Evolutionary conservation across 495 filamentous ascomycete species (phyloP), one percentile per base, ranked within the genome.

Genomic region (Xanthoparmelia taractica): DNA sequence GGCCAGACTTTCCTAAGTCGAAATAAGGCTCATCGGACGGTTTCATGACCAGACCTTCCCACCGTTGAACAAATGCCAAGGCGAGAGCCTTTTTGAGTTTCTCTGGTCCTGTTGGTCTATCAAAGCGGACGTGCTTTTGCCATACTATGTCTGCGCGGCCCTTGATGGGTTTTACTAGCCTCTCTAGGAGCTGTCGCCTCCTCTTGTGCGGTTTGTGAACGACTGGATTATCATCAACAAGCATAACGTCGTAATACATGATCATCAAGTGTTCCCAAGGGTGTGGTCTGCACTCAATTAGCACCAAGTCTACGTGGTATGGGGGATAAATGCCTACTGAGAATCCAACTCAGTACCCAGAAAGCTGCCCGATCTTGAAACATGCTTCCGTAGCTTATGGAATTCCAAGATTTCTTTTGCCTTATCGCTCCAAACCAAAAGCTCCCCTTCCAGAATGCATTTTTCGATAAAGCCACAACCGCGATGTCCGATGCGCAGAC

Each of bases 361-460:
- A 59, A 84, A 88, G 2, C 76, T 75, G 0, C 91, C 91, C 33
- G 89, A 89, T 13, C 91, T 81, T 45, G 83, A 77, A 23, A 96
- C 79, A 66, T 93, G 87, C 68, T 88, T 91, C 41, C 91, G 81
- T 59, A 96, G 83, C 69, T 93, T 89, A 66, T 91, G 82, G 58
- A 94, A 95, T 29, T 82, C 81, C 37, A 87, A 70, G 7, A 91
- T 85, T 61, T 77, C 80, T 4, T 74, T 76, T 71, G 76, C 71
- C 65, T 80, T 79, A 43, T 88, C 85, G 67, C 82, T 88, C 73
- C 84, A 93, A 17, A 93, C 86, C 37, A 92, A 79, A 36, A 96
- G 72, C 66, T 96, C 91, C 2, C 90, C 91, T 68, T 95, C 89
- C 4, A 96, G 71, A 59, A 95, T 92, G 64, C 88, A 92, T 4